Percentiles rank a stretch among this genome's conserved stretches.
These are phyloP conservation scores for Pythium rhizo-oryzae DNA, from an alignment of 352 stramenopile genomes.

Conservation along the genomic window DNA sequence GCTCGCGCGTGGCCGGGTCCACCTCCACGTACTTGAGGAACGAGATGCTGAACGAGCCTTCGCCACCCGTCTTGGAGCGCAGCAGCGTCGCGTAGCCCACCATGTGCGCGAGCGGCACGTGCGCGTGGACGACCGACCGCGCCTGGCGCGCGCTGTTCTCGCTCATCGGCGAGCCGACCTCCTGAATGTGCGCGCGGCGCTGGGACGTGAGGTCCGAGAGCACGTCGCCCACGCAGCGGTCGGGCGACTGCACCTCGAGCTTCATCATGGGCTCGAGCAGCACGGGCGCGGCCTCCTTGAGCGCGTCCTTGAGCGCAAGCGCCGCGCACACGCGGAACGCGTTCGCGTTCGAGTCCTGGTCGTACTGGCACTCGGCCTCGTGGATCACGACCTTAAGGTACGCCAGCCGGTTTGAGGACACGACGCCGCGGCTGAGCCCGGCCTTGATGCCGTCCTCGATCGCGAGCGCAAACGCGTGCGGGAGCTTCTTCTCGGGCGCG, in stretches of 20 bases:
- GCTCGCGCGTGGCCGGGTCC: conserved; percentile 51
- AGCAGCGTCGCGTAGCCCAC: conserved; percentile 79
- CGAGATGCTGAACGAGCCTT: conserved; percentile 80
- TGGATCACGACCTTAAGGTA: conserved; percentile 72
- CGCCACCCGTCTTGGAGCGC: conserved; percentile 77
- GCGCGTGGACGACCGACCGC: conserved; percentile 60
- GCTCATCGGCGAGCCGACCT: conserved; percentile 45
- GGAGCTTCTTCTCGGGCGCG: conserved; percentile 52
- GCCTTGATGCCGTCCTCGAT: conserved; percentile 67
- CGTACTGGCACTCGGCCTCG: conserved; percentile 57
- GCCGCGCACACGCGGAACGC: conserved; percentile 63
- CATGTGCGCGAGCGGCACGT: conserved; percentile 78
- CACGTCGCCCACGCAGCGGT: conserved; percentile 69
- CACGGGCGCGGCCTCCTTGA: conserved; percentile 52
- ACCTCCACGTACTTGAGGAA: conserved; percentile 75
- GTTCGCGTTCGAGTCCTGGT: conserved; percentile 66
- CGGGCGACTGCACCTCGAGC: conserved; percentile 65
- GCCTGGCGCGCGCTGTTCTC: conserved; percentile 31
- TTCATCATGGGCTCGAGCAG: conserved; percentile 83
- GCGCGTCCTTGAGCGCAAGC: conserved; percentile 57
- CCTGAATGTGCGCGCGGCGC: conserved; percentile 66
- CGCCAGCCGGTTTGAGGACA: conserved; percentile 61
- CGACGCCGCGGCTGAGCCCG: conserved; percentile 57
- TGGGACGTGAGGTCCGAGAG: conserved; percentile 77
- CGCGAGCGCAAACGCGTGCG: conserved; percentile 61